Evolutionary conservation across 176 grass and related monocot species (phyloP), one percentile per base, ranked within the genome.

Genomic region (Otatea glauca): DNA sequence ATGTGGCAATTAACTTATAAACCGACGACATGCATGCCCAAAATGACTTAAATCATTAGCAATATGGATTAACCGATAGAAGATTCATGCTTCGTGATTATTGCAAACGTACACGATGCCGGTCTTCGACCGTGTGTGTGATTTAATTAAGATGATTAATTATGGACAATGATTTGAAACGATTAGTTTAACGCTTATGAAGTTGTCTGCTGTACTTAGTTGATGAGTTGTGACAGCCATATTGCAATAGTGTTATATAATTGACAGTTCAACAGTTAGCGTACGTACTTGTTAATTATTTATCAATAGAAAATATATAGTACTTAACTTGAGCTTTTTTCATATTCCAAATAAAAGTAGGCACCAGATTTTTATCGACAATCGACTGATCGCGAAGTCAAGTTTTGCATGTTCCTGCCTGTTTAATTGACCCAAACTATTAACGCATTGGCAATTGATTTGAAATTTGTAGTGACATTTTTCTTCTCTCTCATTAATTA

Each of bases 231-330:
- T 49, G 78, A 41, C 34, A 38, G 21, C 32, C 64, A 81, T 54
- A 51, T 54, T 9, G 13, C 34, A 67, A 53, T 14, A 54, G 29
- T 80, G n/a, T 39, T 54, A 9, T 39, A 42, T 59, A 68, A 71
- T 58, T 17, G 79, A 82, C 66, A 43, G 66, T 56, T 71, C 78
- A 81, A 69, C 78, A 41, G 64, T 69, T 8, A 10, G 1, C 47
- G 41, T 17, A 44, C 35, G 39, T 51, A 17, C 15, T 24, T 65
- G 24, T 78, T 78, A 48, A 47, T 11, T 44, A 17, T 65, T 43
- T 78, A 11, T 42, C 75, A 76, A 42, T 13, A 25, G 14, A 29
- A 51, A 51, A 76, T 8, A 9, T 43, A 43, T 12, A 15, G 61
- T 14, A 35, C 17, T 53, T 25, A 35, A 35, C 37, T 67, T 37